Evolutionary conservation across 1,284 basidiomycete genomes (phyloP), one percentile per base, ranked within the genome.

Genomic region (Grifola frondosa): DNA sequence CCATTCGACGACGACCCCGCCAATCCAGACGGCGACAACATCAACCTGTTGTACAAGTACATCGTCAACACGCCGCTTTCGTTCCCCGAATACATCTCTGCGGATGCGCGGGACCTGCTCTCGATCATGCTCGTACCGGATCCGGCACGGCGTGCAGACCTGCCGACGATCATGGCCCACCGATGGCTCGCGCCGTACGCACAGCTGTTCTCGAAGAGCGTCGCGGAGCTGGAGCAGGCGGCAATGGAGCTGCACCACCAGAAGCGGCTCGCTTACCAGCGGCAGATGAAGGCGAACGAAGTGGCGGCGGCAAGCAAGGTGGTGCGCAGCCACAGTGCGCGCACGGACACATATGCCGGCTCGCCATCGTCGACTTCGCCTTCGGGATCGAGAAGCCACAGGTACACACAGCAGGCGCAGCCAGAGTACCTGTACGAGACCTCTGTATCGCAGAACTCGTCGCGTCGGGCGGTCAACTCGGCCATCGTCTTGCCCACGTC

Each of bases 1-100:
- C 97, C 97, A n/a, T 99, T 98, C 66, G 97, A 99, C 67, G 97
- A 99, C 65, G 97, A 99, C 68, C 97, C 97, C 1, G 88, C 87
- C 23, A 99, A 99, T 66, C 97, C 97, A 3, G 97, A 99, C 52
- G 97, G 97, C 45, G 95, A 99, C 73, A 99, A 99, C 70, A 99
- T 99, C 77, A 99, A 98, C 63, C 76, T 98, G n/a, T 75, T 99
- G 38, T 99, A 99, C 83, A 94, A 91, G 66, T 99, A 99, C 71
- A 99, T 99, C 67, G 89, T 98, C 69, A 93, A 86, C 72, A 97
- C 95, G 1, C 88, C 90, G 2, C 82, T 97, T 47, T 89, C 91
- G 24, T 97, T 97, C 74, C 94, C 94, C 12, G 91, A 96, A 34
- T 94, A 96, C 67, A 83, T 97, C 56, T 90, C 90, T 7, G 62